Base-by-base conservation (phyloP, 257 asterid species). In the Ehretia macrophylla region DNA sequence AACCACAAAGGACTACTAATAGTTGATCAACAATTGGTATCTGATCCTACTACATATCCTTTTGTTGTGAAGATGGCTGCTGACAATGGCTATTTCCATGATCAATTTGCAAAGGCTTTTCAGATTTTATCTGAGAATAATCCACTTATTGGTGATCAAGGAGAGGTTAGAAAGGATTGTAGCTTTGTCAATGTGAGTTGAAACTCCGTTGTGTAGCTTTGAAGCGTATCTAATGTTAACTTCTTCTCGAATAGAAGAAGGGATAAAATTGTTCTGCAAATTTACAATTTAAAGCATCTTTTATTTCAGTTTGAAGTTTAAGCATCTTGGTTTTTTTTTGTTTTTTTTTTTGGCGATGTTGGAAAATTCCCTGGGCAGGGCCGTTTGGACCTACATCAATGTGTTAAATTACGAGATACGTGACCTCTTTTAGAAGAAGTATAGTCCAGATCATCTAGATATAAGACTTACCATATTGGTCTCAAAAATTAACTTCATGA, bases 21-120 rank as follows among this genome's bases (percentile, higher is more conserved):
- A 4, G 72, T 87, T 37, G 96, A 90, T 64, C 86, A 77, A 39
- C 46, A 87, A 27, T 64, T 90, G 69, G 83, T 80, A 21, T 71
- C 84, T 21, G 79, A 90, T 72, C 77, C 81, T 1, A 56, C 50
- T 9, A 87, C 96, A 0, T 69, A 72, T 62, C 87, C 87, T 11
- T 83, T 79, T 59, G 98, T 87, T 53, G 59, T 23, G 65, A 90
- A 80, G 63, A 87, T 90, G 96, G 91, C 94, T 11, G 74, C 70
- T 4, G 86, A 90, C 61, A 90, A 87, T 55, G 80, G 59, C 1
- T 87, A 87, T 52, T 90, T 90, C 22, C 85, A 73, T 20, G 78
- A 77, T 0, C 96, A 90, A 12, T 87, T 90, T 53, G 42, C 87
- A 0, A 77, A 77, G 68, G 89, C 95, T 35, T 12, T 90, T 38